These are phyloP conservation scores for Wallemia mellicola DNA, from an alignment of 1,284 basidiomycete species.

Conservation along the genomic window DNA sequence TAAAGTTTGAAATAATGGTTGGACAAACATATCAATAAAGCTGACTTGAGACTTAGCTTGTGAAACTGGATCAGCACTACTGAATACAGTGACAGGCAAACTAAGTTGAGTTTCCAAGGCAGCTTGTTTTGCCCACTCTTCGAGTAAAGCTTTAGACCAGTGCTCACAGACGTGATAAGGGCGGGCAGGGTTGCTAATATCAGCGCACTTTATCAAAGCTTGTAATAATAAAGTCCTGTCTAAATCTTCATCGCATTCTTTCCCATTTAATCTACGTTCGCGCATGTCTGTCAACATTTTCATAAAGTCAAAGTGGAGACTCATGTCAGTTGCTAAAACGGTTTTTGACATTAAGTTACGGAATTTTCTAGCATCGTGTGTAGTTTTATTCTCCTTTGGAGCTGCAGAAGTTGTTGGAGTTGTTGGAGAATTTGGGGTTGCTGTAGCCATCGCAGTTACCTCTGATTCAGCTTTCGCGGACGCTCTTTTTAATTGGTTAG, in stretches of 20 bases:
- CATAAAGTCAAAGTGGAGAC: conserved; percentile 61
- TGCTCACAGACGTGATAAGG: conserved; percentile 42
- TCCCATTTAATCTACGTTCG: conserved; percentile 8
- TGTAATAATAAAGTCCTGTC: conserved; percentile 43
- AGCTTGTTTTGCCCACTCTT: conserved; percentile 70
- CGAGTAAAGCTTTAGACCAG: conserved; percentile 58
- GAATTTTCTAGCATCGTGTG: conserved; percentile 23
- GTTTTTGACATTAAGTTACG: conserved; percentile 43
- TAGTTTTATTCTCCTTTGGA: neutral
- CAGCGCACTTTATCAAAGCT: conserved; percentile 74
- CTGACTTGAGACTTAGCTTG: conserved; percentile 67
- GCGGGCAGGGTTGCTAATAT: conserved; percentile 81
- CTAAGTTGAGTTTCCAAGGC: conserved; percentile 43
- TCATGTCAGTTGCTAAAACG: conserved; percentile 77
- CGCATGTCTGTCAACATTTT: conserved; percentile 24
- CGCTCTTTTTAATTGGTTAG: neutral
- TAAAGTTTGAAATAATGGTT: conserved; percentile 48
- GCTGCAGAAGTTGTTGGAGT: neutral
- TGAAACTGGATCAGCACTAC: conserved; percentile 28
- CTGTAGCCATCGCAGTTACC: neutral
- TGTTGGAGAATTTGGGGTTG: neutral
- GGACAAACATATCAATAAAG: conserved; percentile 53
- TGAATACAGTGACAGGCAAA: conserved; percentile 35
- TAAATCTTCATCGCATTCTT: neutral
- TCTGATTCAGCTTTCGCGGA: neutral